A percentile compares a stretch with the other conserved stretches of the same genome.
phyloP scores from a whole-genome alignment of 305 asterid genomes.

The Fraxinus nigra region DNA sequence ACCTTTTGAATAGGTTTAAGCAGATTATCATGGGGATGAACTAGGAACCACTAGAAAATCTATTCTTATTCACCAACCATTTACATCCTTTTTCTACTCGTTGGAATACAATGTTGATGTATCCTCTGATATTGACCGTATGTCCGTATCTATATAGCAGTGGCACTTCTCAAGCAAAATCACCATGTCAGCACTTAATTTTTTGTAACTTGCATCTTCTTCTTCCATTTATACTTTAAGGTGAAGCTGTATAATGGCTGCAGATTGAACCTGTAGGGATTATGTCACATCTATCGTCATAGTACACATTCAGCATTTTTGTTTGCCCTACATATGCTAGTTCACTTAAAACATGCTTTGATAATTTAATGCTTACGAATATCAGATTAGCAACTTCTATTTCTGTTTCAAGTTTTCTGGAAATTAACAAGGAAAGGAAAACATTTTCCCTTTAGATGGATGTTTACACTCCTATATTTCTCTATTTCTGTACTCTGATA shows the following conservation, averaged over 20 bases:
- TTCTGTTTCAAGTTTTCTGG: background rate
- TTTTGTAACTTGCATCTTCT: background rate
- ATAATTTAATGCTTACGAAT: background rate
- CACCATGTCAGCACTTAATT: background rate
- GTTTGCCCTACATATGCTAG: background rate
- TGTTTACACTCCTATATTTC: background rate
- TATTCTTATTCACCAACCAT: background rate
- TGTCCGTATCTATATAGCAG: background rate
- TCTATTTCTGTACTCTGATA: conserved; percentile 3
- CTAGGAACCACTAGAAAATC: background rate
- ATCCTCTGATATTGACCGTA: background rate
- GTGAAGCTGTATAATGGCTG: background rate
- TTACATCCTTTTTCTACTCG: background rate
- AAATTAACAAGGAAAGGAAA: background rate
- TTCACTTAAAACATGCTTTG: background rate
- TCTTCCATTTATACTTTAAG: background rate
- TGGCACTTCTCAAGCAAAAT: background rate
- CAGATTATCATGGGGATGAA: background rate
- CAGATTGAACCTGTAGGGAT: background rate
- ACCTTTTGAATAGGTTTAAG: background rate
- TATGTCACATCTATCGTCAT: background rate
- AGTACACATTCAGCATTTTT: background rate
- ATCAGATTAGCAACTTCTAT: background rate
- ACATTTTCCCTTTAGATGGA: background rate
- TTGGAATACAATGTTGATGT: background rate